Evolutionary conservation across 208 protist genomes (phyloP).

Genomic region (Acanthamoeba divionensis): DNA sequence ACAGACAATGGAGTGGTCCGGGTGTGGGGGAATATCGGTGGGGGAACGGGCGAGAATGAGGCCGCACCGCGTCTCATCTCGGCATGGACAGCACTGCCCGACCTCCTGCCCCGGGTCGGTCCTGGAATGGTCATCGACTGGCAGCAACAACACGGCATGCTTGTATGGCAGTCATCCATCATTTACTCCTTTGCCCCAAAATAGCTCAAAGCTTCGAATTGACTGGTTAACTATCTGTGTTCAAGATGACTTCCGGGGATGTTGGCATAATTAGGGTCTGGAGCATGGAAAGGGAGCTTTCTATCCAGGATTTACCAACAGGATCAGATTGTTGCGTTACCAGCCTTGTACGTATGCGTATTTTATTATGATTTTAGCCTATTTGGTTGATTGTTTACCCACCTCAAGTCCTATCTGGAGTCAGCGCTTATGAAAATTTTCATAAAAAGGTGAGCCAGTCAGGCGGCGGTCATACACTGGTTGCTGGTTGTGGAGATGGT

Average conservation of each 20-base stretch:
- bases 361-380: too few species aligned
- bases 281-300: slow-evolving; percentile 69
- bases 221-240: too few species aligned
- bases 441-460: slow-evolving; percentile 4
- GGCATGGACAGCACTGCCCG: slow-evolving; percentile 62
- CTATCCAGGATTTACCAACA: slow-evolving; percentile 68
- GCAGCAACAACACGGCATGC: slow-evolving; percentile 51
- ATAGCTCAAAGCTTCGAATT: too few species aligned
- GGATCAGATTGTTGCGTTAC: slow-evolving; percentile 55
- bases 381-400: too few species aligned
- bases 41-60: too few species aligned
- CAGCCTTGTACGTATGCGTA: too few species aligned
- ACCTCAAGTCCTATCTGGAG: too few species aligned
- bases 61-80: slow-evolving; percentile 51
- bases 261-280: slow-evolving; percentile 62
- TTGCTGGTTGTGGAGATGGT: slow-evolving; percentile 69
- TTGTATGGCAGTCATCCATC: slow-evolving; percentile 9
- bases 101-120: not conserved
- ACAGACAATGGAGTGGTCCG: slow-evolving; percentile 74
- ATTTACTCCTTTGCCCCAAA: not conserved
- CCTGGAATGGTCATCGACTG: slow-evolving; percentile 62
- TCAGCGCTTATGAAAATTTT: not conserved
- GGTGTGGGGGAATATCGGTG: slow-evolving; percentile 67
- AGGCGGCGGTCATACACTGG: slow-evolving; percentile 41
- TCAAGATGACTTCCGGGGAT: slow-evolving; percentile 47